Conservation (phyloP, 495 filamentous ascomycete species). For the Talaromyces ruber region DNA sequence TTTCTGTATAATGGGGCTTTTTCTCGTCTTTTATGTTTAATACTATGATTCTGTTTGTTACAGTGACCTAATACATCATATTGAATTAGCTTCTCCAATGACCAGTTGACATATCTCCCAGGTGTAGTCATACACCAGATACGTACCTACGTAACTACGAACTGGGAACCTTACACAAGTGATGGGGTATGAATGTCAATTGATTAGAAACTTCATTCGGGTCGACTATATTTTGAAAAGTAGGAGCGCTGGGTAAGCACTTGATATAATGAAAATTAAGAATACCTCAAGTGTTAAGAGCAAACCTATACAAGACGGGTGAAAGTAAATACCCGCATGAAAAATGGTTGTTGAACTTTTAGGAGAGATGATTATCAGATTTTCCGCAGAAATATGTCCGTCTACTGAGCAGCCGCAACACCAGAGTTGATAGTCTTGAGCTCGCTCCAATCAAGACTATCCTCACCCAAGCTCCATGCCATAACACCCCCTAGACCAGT, state of each 20-base stretch:
- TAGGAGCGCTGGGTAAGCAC: background rate
- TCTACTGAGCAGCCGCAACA: constrained; percentile 14
- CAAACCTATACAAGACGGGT: background rate
- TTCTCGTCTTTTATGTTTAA: background rate
- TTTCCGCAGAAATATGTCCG: background rate
- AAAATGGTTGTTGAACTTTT: background rate
- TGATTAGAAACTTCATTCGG: background rate
- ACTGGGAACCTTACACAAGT: background rate
- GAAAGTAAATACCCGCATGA: background rate
- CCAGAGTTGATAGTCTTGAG: constrained; percentile 48
- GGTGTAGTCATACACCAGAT: too few relatives aligned
- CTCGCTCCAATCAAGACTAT: constrained; percentile 48
- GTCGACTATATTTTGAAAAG: background rate
- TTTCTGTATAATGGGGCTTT: background rate
- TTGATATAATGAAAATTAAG: background rate
- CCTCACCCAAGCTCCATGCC: constrained; percentile 68
- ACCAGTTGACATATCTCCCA: too few relatives aligned
- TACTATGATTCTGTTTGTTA: background rate
- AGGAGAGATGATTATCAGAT: background rate
- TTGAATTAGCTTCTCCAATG: background rate
- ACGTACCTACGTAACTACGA: too few relatives aligned
- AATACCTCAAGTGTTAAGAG: background rate
- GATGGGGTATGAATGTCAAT: background rate
- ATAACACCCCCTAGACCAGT: constrained; percentile 60
- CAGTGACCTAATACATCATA: background rate